Evolutionary conservation across 2,329 filamentous ascomycete genomes (phyloP).

Genomic region (Mariannaea sp.): DNA sequence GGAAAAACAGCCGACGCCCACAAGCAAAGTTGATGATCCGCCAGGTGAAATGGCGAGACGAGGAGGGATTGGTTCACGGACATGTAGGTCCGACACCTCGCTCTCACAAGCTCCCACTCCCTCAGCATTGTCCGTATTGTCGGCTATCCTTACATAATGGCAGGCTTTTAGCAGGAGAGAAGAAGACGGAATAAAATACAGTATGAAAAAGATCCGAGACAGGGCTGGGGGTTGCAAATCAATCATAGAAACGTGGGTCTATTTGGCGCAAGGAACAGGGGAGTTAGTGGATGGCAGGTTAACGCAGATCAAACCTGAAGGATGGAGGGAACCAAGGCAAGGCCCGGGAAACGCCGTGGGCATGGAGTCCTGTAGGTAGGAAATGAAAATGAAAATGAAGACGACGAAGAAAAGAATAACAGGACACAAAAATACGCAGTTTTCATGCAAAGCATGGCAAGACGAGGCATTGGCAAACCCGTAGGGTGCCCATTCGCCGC

Average conservation of each 20-base stretch:
- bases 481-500: too few species aligned
- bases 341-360: slow-evolving; percentile 13
- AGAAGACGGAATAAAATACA: too few species aligned
- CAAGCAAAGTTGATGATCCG: slow-evolving; percentile 6
- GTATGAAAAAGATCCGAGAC: too few species aligned
- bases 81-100: slow-evolving; percentile 18
- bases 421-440: too few species aligned
- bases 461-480: too few species aligned
- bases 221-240: too few species aligned
- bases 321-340: slow-evolving; percentile 1
- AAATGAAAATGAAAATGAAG: too few species aligned
- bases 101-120: background rate
- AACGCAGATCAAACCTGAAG: background rate
- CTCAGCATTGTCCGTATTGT: too few species aligned
- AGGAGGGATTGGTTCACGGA: slow-evolving; percentile 30
- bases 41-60: too few species aligned
- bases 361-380: background rate
- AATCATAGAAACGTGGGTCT: background rate
- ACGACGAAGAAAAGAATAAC: slow-evolving; percentile 2
- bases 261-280: background rate
- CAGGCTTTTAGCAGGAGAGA: too few species aligned
- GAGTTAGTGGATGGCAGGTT: background rate
- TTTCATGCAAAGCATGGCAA: too few species aligned
- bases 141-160: too few species aligned
- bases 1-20: slow-evolving; percentile 22